phyloP scores from a whole-genome alignment of 176 grass and related monocot species.

The Musa troglodytarum region DNA sequence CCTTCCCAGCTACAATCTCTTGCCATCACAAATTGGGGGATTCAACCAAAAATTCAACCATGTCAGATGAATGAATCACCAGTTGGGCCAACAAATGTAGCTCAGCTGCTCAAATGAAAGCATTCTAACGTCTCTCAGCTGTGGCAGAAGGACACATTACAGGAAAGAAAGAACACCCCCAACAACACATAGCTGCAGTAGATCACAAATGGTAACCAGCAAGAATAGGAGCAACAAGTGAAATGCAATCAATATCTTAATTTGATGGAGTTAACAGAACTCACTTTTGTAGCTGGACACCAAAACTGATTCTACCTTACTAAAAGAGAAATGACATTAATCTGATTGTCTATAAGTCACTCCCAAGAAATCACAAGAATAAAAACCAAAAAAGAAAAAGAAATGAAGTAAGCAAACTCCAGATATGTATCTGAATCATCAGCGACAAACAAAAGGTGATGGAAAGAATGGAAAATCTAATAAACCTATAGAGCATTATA shows the following conservation, averaged over 20 bases:
- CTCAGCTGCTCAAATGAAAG: too few species aligned
- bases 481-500: background rate
- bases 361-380: background rate
- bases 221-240: background rate
- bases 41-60: too few species aligned
- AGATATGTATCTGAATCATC: slow-evolving; percentile 9
- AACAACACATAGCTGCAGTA: background rate
- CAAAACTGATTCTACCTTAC: background rate
- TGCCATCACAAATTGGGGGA: too few species aligned
- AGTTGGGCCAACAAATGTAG: too few species aligned
- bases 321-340: background rate
- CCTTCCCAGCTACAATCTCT: too few species aligned
- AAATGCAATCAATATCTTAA: background rate
- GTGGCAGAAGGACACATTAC: too few species aligned
- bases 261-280: background rate
- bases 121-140: too few species aligned
- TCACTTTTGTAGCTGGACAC: background rate
- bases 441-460: background rate
- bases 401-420: background rate
- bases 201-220: too few species aligned
- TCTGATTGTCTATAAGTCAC: background rate
- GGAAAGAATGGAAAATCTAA: slow-evolving; percentile 11
- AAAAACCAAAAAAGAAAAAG: background rate
- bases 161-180: background rate
- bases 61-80: too few species aligned